A percentile compares a stretch with the other conserved stretches of the same genome.
Conservation (phyloP, 257 asterid species). For the Eustoma russellianum region DNA sequence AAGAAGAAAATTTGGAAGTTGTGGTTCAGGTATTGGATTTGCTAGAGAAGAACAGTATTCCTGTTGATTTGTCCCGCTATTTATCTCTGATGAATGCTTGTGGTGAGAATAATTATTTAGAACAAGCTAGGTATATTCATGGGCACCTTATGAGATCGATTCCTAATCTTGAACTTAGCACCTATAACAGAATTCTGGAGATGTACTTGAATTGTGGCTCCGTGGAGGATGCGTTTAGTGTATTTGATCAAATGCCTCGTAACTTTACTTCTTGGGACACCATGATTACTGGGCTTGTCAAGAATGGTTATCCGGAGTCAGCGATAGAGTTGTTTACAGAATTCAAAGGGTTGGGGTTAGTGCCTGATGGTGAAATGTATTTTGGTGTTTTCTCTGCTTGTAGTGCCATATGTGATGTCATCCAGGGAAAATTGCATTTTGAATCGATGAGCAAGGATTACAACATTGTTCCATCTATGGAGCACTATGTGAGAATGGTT, state of each 20-base stretch:
- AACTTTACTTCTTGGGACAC: conserved; percentile 80
- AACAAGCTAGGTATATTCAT: conserved; percentile 55
- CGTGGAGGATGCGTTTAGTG: conserved; percentile 48
- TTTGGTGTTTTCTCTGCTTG: conserved; percentile 56
- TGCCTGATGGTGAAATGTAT: conserved; percentile 68
- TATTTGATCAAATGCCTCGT: conserved; percentile 55
- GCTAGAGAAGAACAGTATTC: conserved; percentile 34
- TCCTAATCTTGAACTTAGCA: conserved; percentile 37
- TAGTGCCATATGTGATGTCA: conserved; percentile 41
- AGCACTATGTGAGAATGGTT: conserved; percentile 59
- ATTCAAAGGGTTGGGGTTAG: conserved; percentile 52
- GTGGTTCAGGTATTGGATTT: conserved; percentile 43
- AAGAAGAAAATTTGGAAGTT: conserved; percentile 48
- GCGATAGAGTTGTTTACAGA: conserved; percentile 56
- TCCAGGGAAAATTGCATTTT: conserved; percentile 69
- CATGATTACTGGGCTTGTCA: conserved; percentile 65
- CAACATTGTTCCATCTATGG: conserved; percentile 52
- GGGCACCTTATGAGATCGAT: conserved; percentile 41
- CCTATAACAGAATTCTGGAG: conserved; percentile 53
- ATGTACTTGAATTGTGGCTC: conserved; percentile 68
- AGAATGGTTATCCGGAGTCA: conserved; percentile 57
- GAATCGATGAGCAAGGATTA: conserved; percentile 65
- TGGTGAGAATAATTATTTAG: conserved; percentile 50
- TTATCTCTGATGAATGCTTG: conserved; percentile 47
- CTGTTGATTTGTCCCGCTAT: conserved; percentile 49